A percentile compares a stretch with the other conserved stretches of the same genome.
Conservation (phyloP, 768 basidiomycete genomes). For the Suillus decipiens region DNA sequence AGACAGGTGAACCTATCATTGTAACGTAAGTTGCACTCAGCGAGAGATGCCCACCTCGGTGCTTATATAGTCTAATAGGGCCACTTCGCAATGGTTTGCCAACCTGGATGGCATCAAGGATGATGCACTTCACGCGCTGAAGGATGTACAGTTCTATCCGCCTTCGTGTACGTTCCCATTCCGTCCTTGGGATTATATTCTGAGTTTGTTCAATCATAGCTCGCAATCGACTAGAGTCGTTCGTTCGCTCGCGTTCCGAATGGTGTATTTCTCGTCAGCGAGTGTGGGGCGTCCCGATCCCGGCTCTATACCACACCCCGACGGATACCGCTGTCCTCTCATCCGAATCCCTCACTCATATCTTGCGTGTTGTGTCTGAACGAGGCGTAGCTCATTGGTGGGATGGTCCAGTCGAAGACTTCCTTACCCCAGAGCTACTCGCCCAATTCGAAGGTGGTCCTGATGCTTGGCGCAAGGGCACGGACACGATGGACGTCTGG, state of each 20-base stretch:
- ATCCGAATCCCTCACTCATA: conserved; percentile 65
- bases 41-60: neutral
- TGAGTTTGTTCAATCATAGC: conserved; percentile 45
- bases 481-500: conserved; percentile 99
- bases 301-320: conserved; percentile 70
- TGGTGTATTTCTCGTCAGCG: conserved; percentile 99
- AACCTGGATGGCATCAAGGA: conserved; percentile 85
- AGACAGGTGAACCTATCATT: conserved; percentile 90
- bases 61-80: conserved; percentile 42
- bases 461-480: conserved; percentile 72
- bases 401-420: conserved; percentile 81
- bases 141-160: conserved; percentile 76
- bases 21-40: conserved; percentile 60
- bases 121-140: conserved; percentile 66
- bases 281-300: conserved; percentile 97
- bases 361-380: conserved; percentile 68
- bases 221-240: conserved; percentile 84
- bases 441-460: conserved; percentile 42
- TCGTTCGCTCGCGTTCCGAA: conserved; percentile 86
- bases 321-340: conserved; percentile 69
- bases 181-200: neutral
- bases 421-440: conserved; percentile 64
- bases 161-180: conserved; percentile 54
- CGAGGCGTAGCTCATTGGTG: conserved; percentile 91
- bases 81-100: conserved; percentile 98